Conservation (phyloP, 163 green algal species). For the Scenedesmus sp. region DNA sequence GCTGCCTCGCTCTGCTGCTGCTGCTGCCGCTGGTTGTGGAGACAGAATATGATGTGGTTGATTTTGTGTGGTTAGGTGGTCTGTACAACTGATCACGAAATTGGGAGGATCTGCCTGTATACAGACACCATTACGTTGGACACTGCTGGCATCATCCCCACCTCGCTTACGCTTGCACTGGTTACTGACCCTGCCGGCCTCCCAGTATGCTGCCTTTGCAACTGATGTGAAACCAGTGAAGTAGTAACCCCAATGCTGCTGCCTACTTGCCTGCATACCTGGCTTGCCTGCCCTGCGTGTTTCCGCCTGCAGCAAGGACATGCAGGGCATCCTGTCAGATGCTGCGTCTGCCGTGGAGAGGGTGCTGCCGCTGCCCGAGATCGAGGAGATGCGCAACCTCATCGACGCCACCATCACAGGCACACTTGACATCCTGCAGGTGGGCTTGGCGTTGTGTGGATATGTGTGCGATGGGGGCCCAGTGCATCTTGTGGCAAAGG, state of each 20-base stretch:
- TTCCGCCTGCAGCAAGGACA: neutral
- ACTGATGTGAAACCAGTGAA: no score
- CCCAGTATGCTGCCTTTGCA: no score
- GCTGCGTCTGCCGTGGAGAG: neutral
- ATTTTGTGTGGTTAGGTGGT: no score
- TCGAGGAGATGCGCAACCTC: slow-evolving; percentile 25
- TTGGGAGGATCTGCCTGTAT: no score
- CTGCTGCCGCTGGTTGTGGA: neutral
- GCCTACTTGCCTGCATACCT: neutral
- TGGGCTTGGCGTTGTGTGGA: neutral
- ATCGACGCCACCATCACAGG: neutral
- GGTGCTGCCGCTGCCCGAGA: slow-evolving; percentile 35
- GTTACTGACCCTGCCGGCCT: no score
- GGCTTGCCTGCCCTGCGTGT: neutral
- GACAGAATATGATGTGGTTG: no score
- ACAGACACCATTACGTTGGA: no score
- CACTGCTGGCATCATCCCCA: no score
- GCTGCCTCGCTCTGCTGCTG: neutral
- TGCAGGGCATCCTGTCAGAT: slow-evolving; percentile 46
- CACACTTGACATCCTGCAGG: slow-evolving; percentile 3
- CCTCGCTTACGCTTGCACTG: no score
- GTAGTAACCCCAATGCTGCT: neutral
- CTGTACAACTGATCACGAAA: no score
- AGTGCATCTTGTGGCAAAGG: no score
- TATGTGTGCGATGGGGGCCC: no score